Percentiles rank a stretch among this genome's conserved stretches.
These are phyloP conservation scores for Eucalyptus sp. DNA, from an alignment of 345 rosid genomes.

Conservation along the genomic window DNA sequence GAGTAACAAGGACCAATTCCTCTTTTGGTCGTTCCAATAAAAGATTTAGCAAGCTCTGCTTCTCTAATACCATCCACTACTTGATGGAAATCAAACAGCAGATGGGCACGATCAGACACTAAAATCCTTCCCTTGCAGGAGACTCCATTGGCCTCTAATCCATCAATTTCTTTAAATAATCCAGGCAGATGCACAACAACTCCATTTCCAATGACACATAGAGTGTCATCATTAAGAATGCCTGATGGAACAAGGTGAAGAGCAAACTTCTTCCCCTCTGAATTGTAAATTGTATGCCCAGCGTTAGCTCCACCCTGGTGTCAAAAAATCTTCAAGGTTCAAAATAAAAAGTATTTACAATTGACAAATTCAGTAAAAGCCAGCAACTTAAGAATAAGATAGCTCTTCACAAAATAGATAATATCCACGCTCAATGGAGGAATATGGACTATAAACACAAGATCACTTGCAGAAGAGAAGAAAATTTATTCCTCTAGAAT, in stretches of 20 bases:
- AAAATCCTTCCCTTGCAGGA: conserved; percentile 81
- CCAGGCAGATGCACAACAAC: conserved; percentile 93
- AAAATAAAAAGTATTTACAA: neutral
- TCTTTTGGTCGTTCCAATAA: conserved; percentile 89
- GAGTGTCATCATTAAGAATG: conserved; percentile 74
- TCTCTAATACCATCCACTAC: conserved; percentile 81
- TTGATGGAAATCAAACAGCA: conserved; percentile 91
- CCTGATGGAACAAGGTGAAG: conserved; percentile 97
- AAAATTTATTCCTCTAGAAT: neutral
- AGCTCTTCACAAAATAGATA: neutral
- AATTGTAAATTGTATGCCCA: conserved; percentile 92
- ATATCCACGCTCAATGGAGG: neutral
- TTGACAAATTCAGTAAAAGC: neutral
- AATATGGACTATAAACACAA: neutral
- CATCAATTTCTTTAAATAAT: conserved; percentile 77
- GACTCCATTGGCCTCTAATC: conserved; percentile 72
- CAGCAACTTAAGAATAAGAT: neutral
- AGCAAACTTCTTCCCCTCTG: conserved; percentile 93
- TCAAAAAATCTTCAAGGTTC: neutral
- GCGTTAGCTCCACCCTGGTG: conserved; percentile 98
- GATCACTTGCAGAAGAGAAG: neutral
- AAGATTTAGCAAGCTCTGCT: conserved; percentile 79
- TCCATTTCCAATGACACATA: conserved; percentile 91
- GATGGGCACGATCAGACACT: conserved; percentile 91
- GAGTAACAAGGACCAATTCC: conserved; percentile 95